These are phyloP conservation scores for Citrus inodora DNA, from an alignment of 345 rosid species.

Conservation along the genomic window DNA sequence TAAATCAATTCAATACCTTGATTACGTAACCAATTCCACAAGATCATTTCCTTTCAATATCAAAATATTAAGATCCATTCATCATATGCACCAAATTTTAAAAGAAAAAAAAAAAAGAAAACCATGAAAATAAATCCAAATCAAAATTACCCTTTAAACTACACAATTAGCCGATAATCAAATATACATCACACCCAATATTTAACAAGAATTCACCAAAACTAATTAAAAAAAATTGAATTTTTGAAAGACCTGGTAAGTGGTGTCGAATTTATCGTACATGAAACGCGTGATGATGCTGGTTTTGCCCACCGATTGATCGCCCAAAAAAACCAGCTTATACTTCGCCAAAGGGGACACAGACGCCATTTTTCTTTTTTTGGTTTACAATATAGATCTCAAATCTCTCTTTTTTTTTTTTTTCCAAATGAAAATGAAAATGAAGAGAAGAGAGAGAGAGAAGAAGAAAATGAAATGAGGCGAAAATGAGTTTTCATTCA, in stretches of 20 bases:
- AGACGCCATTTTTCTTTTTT: slow-evolving; percentile 45
- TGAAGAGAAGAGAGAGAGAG: neutral
- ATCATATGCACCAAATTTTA: neutral
- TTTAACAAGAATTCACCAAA: neutral
- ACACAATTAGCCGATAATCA: neutral
- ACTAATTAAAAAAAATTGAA: neutral
- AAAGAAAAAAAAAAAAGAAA: too few relatives aligned
- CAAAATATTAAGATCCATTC: neutral
- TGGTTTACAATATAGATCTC: slow-evolving; percentile 5
- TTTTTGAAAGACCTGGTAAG: slow-evolving; percentile 54
- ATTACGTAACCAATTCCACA: neutral
- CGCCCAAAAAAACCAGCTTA: slow-evolving; percentile 82
- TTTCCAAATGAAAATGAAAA: neutral
- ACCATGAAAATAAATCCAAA: neutral
- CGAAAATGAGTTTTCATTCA: slow-evolving; percentile 15
- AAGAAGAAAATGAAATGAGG: neutral
- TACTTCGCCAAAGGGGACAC: slow-evolving; percentile 80
- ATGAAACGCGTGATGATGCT: slow-evolving; percentile 95
- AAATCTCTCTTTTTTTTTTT: too few relatives aligned
- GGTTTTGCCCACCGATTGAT: slow-evolving; percentile 86
- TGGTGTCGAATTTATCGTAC: slow-evolving; percentile 94
- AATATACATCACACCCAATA: neutral
- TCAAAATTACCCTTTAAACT: neutral
- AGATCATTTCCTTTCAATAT: neutral
- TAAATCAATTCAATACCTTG: neutral